These are phyloP conservation scores for Pseudocercospora musae DNA, from an alignment of 2,329 filamentous ascomycete genomes.

Conservation along the genomic window DNA sequence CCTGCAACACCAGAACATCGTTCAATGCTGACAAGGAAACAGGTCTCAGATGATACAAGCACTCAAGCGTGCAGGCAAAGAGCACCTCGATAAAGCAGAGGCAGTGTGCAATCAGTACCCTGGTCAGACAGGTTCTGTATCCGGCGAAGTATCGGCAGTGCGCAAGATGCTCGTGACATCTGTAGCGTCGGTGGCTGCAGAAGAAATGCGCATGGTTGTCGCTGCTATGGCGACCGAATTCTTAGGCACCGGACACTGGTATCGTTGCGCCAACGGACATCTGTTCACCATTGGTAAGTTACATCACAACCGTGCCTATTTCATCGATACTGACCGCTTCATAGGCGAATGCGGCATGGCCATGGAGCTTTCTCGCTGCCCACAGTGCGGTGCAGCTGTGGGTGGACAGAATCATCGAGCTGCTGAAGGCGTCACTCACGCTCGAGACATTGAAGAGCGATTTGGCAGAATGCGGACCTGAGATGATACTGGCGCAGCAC, in stretches of 20 bases:
- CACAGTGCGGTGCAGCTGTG: constrained; percentile 58
- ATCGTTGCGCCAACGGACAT: constrained; percentile 56
- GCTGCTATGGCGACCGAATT: constrained; percentile 47
- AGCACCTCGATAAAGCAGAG: constrained; percentile 30
- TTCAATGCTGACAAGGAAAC: neutral
- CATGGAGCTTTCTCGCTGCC: constrained; percentile 59
- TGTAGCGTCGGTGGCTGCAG: constrained; percentile 32
- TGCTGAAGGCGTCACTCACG: constrained; percentile 52
- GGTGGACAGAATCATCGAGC: constrained; percentile 54
- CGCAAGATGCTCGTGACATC: constrained; percentile 50
- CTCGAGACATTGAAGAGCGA: constrained; percentile 48
- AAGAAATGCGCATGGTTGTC: constrained; percentile 52
- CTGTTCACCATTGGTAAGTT: constrained; percentile 36
- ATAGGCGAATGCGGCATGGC: constrained; percentile 50
- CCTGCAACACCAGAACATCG: neutral
- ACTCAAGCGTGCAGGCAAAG: constrained; percentile 20
- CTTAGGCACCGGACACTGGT: constrained; percentile 55
- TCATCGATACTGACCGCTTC: neutral
- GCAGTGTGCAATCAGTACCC: constrained; percentile 26
- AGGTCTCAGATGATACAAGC: constrained; percentile 2
- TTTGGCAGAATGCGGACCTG: constrained; percentile 17
- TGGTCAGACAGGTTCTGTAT: constrained; percentile 35
- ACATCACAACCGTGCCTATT: neutral
- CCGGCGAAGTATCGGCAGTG: constrained; percentile 45
- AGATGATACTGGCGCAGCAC: neutral